phyloP scores from a whole-genome alignment of 352 stramenopile species.

The Phytophthora meadii region DNA sequence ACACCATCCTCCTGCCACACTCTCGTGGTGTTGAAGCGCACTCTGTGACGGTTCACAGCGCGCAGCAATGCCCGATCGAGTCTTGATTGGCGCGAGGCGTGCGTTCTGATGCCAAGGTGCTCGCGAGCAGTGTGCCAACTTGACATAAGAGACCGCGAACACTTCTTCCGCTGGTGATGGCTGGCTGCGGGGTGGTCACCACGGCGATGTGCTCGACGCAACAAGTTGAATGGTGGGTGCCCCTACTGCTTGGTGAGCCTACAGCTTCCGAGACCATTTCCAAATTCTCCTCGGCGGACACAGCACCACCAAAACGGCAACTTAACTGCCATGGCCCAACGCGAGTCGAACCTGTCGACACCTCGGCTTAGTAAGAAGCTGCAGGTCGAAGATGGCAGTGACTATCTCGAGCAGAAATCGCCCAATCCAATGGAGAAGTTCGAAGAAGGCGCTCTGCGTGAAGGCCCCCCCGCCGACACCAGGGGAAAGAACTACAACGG shows the following conservation, averaged over 20 bases:
- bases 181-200: constrained; percentile 17
- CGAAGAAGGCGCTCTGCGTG: constrained; percentile 51
- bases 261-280: constrained; percentile 22
- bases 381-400: constrained; percentile 14
- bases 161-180: constrained; percentile 40
- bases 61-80: constrained; percentile 1
- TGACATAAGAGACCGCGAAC: constrained; percentile 8
- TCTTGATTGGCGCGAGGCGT: constrained; percentile 38
- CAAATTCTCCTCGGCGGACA: constrained; percentile 20
- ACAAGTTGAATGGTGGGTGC: too few species aligned
- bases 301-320: constrained; percentile 27
- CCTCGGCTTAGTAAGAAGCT: constrained; percentile 32
- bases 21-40: constrained; percentile 8
- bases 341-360: constrained; percentile 28
- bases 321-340: constrained; percentile 7
- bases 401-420: constrained; percentile 39
- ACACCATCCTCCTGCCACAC: constrained; percentile 24
- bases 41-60: constrained; percentile 31
- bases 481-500: constrained; percentile 50
- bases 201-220: not conserved
- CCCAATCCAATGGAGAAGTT: constrained; percentile 37
- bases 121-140: constrained; percentile 10
- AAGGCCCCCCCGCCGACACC: constrained; percentile 39
- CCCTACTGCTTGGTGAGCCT: constrained; percentile 20
- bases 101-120: constrained; percentile 10